Percentiles rank a stretch among this genome's conserved stretches.
Conservation (phyloP, 2,329 filamentous ascomycete species). For the Lecanicillium sp. region DNA sequence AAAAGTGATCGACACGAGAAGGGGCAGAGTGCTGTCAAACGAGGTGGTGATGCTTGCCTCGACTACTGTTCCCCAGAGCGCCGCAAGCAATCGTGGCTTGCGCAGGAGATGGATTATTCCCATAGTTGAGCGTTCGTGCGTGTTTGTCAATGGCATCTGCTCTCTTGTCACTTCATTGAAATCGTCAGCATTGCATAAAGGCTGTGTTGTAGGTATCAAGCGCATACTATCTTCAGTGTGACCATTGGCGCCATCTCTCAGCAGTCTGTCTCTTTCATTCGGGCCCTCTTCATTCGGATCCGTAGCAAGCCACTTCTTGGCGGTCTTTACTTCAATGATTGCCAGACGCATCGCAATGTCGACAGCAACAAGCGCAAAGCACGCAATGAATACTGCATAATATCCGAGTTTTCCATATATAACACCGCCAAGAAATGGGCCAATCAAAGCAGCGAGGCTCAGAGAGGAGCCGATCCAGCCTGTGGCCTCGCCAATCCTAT, state of each 20-base stretch:
- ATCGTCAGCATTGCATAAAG: too few relatives aligned
- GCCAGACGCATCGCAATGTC: conserved; percentile 22
- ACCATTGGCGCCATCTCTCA: too few relatives aligned
- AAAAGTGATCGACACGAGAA: conserved; percentile 11
- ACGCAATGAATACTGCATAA: conserved; percentile 26
- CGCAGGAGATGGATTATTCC: conserved; percentile 16
- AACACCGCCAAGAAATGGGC: conserved; percentile 24
- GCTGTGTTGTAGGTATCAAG: too few relatives aligned
- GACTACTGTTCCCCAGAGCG: conserved; percentile 26
- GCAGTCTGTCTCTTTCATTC: background rate
- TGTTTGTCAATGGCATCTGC: too few relatives aligned
- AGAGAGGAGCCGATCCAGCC: conserved; percentile 24
- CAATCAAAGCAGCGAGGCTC: conserved; percentile 21
- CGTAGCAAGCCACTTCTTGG: conserved; percentile 19
- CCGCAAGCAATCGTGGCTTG: conserved; percentile 22
- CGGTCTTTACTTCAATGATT: conserved; percentile 24
- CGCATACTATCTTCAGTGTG: too few relatives aligned
- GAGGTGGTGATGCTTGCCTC: conserved; percentile 14
- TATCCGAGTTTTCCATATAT: conserved; percentile 25
- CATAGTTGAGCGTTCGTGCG: too few relatives aligned
- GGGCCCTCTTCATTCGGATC: conserved; percentile 4
- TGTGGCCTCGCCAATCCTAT: conserved; percentile 22
- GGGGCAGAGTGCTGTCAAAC: too few relatives aligned
- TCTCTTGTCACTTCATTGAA: too few relatives aligned
- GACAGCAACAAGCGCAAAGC: conserved; percentile 23